phyloP scores from a whole-genome alignment of 2,329 filamentous ascomycete genomes.

The Microthyrium microscopicum region DNA sequence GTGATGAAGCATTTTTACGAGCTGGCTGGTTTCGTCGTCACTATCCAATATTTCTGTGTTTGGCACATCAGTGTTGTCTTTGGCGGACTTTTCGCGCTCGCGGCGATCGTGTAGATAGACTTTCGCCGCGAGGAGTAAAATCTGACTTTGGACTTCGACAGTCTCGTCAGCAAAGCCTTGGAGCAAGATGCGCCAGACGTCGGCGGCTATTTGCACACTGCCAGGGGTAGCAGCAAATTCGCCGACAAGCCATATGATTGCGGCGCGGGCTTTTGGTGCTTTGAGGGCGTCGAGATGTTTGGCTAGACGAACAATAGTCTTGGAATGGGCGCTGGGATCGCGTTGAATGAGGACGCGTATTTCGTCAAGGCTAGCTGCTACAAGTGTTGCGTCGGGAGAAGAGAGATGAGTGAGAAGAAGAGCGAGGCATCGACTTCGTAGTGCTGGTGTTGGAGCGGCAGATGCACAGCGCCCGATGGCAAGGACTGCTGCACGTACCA shows the following conservation, averaged over 20 bases:
- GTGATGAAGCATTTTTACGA: conserved; percentile 36
- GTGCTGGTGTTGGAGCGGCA: conserved; percentile 25
- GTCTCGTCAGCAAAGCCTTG: conserved; percentile 73
- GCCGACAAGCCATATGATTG: conserved; percentile 93
- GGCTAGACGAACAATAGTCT: conserved; percentile 63
- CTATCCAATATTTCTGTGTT: neutral
- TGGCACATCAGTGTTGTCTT: neutral
- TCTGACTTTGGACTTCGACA: conserved; percentile 77
- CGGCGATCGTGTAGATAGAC: conserved; percentile 85
- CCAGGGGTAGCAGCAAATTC: conserved; percentile 72
- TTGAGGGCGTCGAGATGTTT: conserved; percentile 82
- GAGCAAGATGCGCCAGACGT: conserved; percentile 74
- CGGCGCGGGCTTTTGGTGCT: conserved; percentile 76
- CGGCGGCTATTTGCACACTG: conserved; percentile 79
- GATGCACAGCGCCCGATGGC: conserved; percentile 91
- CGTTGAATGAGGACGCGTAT: conserved; percentile 93
- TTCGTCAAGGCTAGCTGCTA: conserved; percentile 85
- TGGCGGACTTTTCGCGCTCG: conserved; percentile 23
- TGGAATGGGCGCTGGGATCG: conserved; percentile 61
- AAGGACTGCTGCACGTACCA: conserved; percentile 78
- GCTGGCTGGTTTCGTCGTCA: conserved; percentile 15
- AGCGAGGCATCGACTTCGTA: conserved; percentile 59
- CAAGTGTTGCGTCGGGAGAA: conserved; percentile 70
- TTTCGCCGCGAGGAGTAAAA: conserved; percentile 85
- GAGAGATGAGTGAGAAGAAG: conserved; percentile 77